Evolutionary conservation across 805 yeast species (phyloP).

Genomic region (Candida xiaguanensis): DNA sequence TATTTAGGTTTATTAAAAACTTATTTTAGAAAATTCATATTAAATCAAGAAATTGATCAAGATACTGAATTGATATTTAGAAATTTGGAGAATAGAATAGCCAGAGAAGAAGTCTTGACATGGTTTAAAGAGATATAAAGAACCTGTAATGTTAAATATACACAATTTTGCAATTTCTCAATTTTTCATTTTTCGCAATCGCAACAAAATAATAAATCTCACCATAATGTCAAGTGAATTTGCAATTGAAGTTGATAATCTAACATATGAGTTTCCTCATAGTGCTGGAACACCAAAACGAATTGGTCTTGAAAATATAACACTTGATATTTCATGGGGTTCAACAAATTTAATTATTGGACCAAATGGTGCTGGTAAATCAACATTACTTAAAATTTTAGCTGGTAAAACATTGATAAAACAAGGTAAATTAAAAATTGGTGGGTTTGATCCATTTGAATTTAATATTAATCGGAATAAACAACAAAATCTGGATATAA

Average conservation of each 20-base stretch:
- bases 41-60: conserved; percentile 13
- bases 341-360: conserved; percentile 81
- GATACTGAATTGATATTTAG: conserved; percentile 17
- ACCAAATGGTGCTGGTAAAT: conserved; percentile 97
- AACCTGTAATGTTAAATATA: background rate
- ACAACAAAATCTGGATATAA: conserved; percentile 41
- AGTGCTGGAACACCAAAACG: conserved; percentile 32
- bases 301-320: conserved; percentile 66
- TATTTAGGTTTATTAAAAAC: conserved; percentile 39
- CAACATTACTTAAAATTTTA: conserved; percentile 76
- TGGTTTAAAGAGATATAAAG: conserved; percentile 8
- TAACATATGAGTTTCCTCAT: conserved; percentile 65
- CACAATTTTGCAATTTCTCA: background rate
- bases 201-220: too few species aligned
- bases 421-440: conserved; percentile 65
- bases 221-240: too few species aligned
- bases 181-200: background rate
- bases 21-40: conserved; percentile 29
- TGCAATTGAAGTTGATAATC: conserved; percentile 60
- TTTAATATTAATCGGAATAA: conserved; percentile 49
- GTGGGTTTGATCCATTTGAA: conserved; percentile 83
- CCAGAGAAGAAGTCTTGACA: conserved; percentile 17
- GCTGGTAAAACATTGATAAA: conserved; percentile 90
- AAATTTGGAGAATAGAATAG: conserved; percentile 17
- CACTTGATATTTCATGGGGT: conserved; percentile 60